Base-by-base conservation (phyloP, 495 filamentous ascomycete genomes). In the Annulohypoxylon moriforme region DNA sequence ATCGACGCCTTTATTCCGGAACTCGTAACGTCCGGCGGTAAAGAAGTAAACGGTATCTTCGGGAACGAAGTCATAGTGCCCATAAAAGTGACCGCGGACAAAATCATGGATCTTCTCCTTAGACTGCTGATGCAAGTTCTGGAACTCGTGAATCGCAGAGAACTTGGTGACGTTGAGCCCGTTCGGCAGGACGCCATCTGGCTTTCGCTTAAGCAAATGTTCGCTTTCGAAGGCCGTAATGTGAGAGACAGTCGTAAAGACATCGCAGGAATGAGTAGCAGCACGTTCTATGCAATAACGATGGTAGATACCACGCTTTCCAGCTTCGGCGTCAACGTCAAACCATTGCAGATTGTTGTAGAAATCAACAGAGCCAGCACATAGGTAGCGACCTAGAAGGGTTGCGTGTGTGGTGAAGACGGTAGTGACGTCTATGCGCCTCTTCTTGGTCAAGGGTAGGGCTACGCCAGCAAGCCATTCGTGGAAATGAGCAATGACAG, bases 361-460 rank as follows among this genome's bases (percentile, higher is more conserved):
- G 80, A 99, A 99, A 79, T 99, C 96, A 27, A 98, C 96, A 2
- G 93, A 97, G 33, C 96, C 96, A 40, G 96, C 96, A 75, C 96
- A 99, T 46, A 99, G 91, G 75, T 99, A 99, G 56, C 96, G 90
- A 53, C 96, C 96, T 25, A 99, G 87, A 3, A 99, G 85, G 5
- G 96, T 99, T 10, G 96, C 96, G 77, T 99, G 96, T 4, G 96
- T 99, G 34, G 96, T 99, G 82, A 99, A 99, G 79, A 99, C 98
- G 71, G 96, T 98, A 8, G 96, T 99, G 50, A 97, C 87, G 76
- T 99, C 96, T 83, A 99, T 98, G 65, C 92, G 90, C 14, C 96
- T 88, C 84, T 92, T 97, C 82, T 94, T 96, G 77, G 90, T 91
- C 69, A 99, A 85, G 9, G 96, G 96, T 22, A 98, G 85, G 62